These are phyloP conservation scores for Euphorbia peplus DNA, from an alignment of 345 rosid species.

Conservation along the genomic window DNA sequence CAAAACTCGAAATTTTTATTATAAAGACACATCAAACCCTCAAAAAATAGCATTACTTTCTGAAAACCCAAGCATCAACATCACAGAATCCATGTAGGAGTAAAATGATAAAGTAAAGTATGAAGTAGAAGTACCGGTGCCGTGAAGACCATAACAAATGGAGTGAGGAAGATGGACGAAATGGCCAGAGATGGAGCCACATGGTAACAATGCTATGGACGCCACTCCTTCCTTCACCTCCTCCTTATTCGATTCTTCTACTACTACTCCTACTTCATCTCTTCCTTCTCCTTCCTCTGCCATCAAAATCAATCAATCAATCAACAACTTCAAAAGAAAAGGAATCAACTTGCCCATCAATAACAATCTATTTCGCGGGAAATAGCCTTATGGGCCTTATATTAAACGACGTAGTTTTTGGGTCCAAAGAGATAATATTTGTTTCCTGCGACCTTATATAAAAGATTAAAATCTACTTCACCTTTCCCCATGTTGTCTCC, in stretches of 20 bases:
- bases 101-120: neutral
- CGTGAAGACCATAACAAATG: slow-evolving; percentile 87
- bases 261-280: slow-evolving; percentile 9
- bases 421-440: neutral
- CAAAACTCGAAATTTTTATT: neutral
- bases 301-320: slow-evolving; percentile 7
- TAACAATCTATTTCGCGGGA: neutral
- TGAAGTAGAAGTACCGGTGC: slow-evolving; percentile 55
- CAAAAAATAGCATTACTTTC: neutral
- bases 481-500: neutral
- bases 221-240: slow-evolving; percentile 81
- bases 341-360: slow-evolving; percentile 14
- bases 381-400: too few relatives aligned
- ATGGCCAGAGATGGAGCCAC: slow-evolving; percentile 88
- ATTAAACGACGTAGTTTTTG: neutral
- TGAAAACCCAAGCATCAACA: neutral
- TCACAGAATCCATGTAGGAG: neutral
- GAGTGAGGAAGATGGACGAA: slow-evolving; percentile 79
- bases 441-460: too few relatives aligned
- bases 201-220: slow-evolving; percentile 73
- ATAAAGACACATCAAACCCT: neutral
- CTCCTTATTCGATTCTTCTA: slow-evolving; percentile 26
- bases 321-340: neutral
- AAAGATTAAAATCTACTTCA: neutral
- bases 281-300: slow-evolving; percentile 35